Percentiles rank a stretch among this genome's conserved stretches.
These are phyloP conservation scores for Trichoderma arundinaceum DNA, from an alignment of 2,329 filamentous ascomycete genomes.

Conservation along the genomic window DNA sequence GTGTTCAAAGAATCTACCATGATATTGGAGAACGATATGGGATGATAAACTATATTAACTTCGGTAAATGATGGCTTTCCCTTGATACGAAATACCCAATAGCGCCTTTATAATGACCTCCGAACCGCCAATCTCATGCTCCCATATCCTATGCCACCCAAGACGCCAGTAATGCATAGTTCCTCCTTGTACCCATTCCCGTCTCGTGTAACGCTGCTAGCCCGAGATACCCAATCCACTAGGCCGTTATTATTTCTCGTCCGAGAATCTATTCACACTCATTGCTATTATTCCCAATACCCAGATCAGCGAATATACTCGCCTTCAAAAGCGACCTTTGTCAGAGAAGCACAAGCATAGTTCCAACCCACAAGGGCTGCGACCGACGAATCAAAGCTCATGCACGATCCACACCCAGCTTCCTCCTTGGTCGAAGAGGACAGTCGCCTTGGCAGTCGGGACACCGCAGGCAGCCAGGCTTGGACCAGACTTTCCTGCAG, in stretches of 20 bases:
- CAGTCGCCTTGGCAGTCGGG: constrained; percentile 46
- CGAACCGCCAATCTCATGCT: neutral
- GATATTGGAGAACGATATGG: neutral
- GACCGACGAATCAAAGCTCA: neutral
- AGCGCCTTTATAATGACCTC: neutral
- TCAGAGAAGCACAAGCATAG: neutral
- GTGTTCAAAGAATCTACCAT: neutral
- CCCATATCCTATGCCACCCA: neutral
- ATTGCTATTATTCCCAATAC: neutral
- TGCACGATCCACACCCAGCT: constrained; percentile 34
- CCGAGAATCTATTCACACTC: constrained; percentile 1
- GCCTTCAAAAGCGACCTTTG: neutral
- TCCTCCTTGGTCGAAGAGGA: constrained; percentile 45
- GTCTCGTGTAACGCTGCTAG: constrained; percentile 16
- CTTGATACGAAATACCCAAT: neutral
- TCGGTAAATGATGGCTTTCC: neutral
- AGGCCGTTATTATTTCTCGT: constrained; percentile 14
- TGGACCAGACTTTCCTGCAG: constrained; percentile 47
- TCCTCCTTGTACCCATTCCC: constrained; percentile 17
- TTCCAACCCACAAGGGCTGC: neutral
- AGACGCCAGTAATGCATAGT: constrained; percentile 27
- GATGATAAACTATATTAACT: neutral
- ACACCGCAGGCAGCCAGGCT: constrained; percentile 45
- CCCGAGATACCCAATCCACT: constrained; percentile 8
- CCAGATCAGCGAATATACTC: neutral